Evolutionary conservation across 2,329 filamentous ascomycete species (phyloP).

Genomic region (Arthrobotrys musiformis): DNA sequence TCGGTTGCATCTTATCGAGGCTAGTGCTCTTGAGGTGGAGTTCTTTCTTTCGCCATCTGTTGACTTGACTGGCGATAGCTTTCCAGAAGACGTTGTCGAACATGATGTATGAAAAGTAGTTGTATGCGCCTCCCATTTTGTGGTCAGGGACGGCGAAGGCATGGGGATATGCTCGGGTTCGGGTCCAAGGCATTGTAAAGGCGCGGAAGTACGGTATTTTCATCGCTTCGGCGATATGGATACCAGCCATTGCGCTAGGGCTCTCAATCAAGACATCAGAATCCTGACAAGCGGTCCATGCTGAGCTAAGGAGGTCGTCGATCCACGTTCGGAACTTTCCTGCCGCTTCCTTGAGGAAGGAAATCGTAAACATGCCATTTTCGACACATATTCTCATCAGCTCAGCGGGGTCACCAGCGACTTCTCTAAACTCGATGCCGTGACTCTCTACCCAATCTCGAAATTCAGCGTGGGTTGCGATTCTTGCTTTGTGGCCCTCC

Average conservation of each 20-base stretch:
- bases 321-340: conserved; percentile 76
- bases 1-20: conserved; percentile 90
- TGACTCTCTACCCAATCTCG: conserved; percentile 88
- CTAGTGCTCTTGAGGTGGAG: conserved; percentile 82
- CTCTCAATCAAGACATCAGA: conserved; percentile 93
- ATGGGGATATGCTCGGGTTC: conserved; percentile 93
- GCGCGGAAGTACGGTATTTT: conserved; percentile 95
- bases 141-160: conserved; percentile 92
- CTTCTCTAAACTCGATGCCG: conserved; percentile 88
- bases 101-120: conserved; percentile 93
- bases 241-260: conserved; percentile 95
- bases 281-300: conserved; percentile 84
- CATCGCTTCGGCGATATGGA: conserved; percentile 94
- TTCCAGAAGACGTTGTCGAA: conserved; percentile 99
- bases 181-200: conserved; percentile 99
- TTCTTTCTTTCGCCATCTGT: conserved; percentile 86
- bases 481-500: conserved; percentile 85
- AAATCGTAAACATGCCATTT: conserved; percentile 94
- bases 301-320: conserved; percentile 82
- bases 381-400: conserved; percentile 96
- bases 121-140: conserved; percentile 95
- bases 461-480: conserved; percentile 93
- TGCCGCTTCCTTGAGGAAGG: conserved; percentile 88
- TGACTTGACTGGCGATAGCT: conserved; percentile 88
- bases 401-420: conserved; percentile 91